phyloP scores from a whole-genome alignment of 2,329 filamentous ascomycete species.

The Paecilomyces variotii region DNA sequence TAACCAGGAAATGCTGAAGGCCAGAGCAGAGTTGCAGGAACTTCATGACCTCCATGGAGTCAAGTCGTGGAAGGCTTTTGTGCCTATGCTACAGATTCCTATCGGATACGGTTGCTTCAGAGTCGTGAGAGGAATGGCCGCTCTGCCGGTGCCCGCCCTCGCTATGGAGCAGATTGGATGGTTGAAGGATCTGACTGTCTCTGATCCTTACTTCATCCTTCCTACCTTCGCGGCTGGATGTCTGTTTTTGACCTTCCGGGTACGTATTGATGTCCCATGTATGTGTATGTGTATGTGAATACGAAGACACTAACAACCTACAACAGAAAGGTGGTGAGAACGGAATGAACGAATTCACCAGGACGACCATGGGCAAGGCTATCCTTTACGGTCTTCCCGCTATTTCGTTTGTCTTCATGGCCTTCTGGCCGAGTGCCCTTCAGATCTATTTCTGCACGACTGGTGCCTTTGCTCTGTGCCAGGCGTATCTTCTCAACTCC shows the following conservation, averaged over 20 bases:
- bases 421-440: constrained; percentile 48
- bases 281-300: background rate
- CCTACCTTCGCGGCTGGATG: constrained; percentile 54
- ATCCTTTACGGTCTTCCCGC: constrained; percentile 43
- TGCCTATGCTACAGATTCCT: constrained; percentile 57
- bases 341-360: constrained; percentile 24
- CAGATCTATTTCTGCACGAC: constrained; percentile 55
- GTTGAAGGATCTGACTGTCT: constrained; percentile 67
- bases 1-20: constrained; percentile 38
- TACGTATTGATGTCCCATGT: constrained; percentile 27
- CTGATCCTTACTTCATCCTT: constrained; percentile 71
- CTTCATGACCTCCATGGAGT: constrained; percentile 52
- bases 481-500: constrained; percentile 40
- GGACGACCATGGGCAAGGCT: constrained; percentile 21
- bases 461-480: constrained; percentile 30
- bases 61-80: constrained; percentile 41
- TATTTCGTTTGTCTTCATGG: constrained; percentile 47
- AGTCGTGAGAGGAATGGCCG: constrained; percentile 63
- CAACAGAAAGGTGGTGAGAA: constrained; percentile 32
- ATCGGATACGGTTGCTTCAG: constrained; percentile 77
- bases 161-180: constrained; percentile 64
- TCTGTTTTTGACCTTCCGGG: constrained; percentile 53
- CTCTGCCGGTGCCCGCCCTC: constrained; percentile 72
- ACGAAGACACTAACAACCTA: background rate
- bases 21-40: constrained; percentile 40